Conservation (phyloP, 345 rosid species). For the Heritiera fomes region DNA sequence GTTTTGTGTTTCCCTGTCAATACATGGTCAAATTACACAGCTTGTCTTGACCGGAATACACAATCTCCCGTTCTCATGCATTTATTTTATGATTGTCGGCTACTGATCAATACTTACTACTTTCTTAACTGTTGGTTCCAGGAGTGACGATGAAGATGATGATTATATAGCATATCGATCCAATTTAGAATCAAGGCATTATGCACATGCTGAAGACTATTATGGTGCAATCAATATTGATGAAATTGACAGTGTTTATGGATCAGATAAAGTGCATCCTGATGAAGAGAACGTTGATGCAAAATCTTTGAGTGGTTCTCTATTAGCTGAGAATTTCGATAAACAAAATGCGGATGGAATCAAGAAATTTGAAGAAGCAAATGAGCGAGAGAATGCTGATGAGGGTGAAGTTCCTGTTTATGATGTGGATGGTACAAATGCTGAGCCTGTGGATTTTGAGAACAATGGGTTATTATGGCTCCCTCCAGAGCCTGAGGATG, state of each 20-base stretch:
- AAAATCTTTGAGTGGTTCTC: slow-evolving; percentile 42
- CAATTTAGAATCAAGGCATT: slow-evolving; percentile 55
- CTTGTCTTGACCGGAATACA: slow-evolving; percentile 4
- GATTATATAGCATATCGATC: slow-evolving; percentile 59
- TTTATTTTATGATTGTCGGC: slow-evolving; percentile 21
- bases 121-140: slow-evolving; percentile 32
- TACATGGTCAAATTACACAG: neutral
- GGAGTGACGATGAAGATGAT: slow-evolving; percentile 89
- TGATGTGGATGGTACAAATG: slow-evolving; percentile 48
- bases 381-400: slow-evolving; percentile 41
- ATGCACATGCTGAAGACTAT: slow-evolving; percentile 51
- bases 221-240: slow-evolving; percentile 47
- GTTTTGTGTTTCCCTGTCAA: slow-evolving; percentile 5
- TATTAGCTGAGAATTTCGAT: slow-evolving; percentile 45
- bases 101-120: slow-evolving; percentile 13
- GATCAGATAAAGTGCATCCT: slow-evolving; percentile 46
- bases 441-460: slow-evolving; percentile 87
- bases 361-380: slow-evolving; percentile 37
- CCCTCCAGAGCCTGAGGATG: slow-evolving; percentile 94
- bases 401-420: slow-evolving; percentile 50
- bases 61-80: slow-evolving; percentile 9
- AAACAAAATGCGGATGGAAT: slow-evolving; percentile 39
- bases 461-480: slow-evolving; percentile 79
- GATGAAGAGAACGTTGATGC: slow-evolving; percentile 47
- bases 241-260: slow-evolving; percentile 46